Percentiles rank a stretch among this genome's conserved stretches.
Evolutionary conservation across 345 rosid genomes (phyloP).

Genomic region (Rhodamnia rubescens): DNA sequence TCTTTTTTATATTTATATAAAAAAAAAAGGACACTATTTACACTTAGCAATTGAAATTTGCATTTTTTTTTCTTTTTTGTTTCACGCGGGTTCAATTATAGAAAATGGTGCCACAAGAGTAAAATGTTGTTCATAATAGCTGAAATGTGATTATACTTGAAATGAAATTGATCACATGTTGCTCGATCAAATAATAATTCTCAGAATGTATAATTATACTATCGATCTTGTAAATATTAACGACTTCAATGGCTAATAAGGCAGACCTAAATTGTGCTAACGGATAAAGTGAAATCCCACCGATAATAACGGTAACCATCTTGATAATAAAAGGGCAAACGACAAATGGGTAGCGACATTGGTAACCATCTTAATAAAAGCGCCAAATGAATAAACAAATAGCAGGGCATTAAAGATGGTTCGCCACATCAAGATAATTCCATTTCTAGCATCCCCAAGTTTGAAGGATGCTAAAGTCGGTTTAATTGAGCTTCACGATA

Average conservation of each 20-base stretch:
- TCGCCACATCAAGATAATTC: not conserved
- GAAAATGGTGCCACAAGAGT: not conserved
- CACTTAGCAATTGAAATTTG: not conserved
- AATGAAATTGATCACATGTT: not conserved
- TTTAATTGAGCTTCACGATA: not conserved
- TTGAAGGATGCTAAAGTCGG: not conserved
- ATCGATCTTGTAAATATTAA: not conserved
- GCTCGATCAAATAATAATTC: not conserved
- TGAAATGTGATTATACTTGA: not conserved
- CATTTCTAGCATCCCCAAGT: not conserved
- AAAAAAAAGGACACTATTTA: not conserved
- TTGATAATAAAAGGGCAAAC: not conserved
- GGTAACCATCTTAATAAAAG: not conserved
- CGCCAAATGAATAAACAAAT: not conserved
- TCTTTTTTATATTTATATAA: not conserved
- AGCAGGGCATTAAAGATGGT: not conserved
- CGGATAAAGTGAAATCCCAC: not conserved
- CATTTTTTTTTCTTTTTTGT: not conserved
- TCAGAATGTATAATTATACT: not conserved
- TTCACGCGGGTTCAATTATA: not conserved
- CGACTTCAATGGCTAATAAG: not conserved
- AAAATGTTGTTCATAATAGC: not conserved
- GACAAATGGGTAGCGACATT: not conserved
- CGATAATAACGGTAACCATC: not conserved
- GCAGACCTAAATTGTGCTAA: not conserved